Conservation (phyloP, 2,329 filamentous ascomycete genomes). For the Phialophora verrucosa region DNA sequence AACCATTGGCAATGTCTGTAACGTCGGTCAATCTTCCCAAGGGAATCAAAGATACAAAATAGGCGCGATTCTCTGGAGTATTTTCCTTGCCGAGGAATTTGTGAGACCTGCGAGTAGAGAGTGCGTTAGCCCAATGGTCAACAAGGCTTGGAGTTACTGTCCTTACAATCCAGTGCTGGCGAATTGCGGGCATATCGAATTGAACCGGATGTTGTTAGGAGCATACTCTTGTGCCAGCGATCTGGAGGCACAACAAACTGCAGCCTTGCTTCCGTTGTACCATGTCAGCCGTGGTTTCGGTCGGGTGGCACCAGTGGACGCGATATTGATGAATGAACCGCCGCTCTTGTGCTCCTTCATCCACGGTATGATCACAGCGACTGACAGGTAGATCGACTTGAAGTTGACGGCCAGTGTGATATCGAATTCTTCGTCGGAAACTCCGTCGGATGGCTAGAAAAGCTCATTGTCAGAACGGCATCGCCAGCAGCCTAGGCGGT, state of each 20-base stretch:
- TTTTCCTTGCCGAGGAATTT: too few relatives aligned
- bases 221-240: constrained; percentile 75
- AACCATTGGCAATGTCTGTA: too few relatives aligned
- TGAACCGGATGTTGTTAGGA: constrained; percentile 73
- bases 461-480: too few relatives aligned
- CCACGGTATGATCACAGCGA: constrained; percentile 32
- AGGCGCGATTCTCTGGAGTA: too few relatives aligned
- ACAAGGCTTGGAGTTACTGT: too few relatives aligned
- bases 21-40: too few relatives aligned
- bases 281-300: constrained; percentile 32
- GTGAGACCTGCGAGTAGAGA: too few relatives aligned
- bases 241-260: constrained; percentile 67
- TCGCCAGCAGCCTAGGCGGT: too few relatives aligned
- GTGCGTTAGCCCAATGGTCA: too few relatives aligned
- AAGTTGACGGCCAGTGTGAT: not conserved
- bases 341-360: constrained; percentile 27
- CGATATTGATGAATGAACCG: constrained; percentile 31
- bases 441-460: too few relatives aligned
- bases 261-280: constrained; percentile 68
- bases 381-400: constrained; percentile 32
- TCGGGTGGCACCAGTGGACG: constrained; percentile 29
- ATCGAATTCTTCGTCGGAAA: too few relatives aligned
- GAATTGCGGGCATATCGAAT: constrained; percentile 71
- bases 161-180: constrained; percentile 65
- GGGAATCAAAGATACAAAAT: too few relatives aligned